Conservation (phyloP, 495 filamentous ascomycete species). For the Podospora australis region DNA sequence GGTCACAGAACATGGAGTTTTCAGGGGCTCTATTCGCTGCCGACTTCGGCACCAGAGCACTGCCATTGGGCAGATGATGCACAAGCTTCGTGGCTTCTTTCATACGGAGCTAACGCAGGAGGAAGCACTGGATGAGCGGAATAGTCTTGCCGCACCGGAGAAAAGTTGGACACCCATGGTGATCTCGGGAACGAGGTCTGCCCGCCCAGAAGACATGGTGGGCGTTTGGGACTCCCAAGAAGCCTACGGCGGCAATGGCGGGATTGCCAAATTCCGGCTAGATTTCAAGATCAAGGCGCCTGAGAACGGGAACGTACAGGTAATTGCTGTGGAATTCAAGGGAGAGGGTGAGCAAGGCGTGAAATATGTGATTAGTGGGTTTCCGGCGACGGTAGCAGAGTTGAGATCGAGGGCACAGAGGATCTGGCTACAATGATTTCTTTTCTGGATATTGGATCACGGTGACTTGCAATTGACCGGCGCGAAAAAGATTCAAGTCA, state of each 20-base stretch:
- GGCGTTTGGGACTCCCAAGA: neutral
- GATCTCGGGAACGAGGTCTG: neutral
- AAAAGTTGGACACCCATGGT: neutral
- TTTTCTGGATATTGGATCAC: too few relatives aligned
- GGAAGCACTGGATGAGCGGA: neutral
- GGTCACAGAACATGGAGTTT: neutral
- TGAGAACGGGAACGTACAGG: neutral
- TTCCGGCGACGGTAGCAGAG: constrained; percentile 5
- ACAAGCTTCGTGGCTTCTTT: neutral
- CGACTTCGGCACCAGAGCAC: neutral
- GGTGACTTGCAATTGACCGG: too few relatives aligned
- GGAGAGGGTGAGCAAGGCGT: neutral
- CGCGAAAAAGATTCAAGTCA: too few relatives aligned
- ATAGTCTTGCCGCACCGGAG: neutral
- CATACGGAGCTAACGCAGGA: neutral
- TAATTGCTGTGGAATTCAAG: neutral
- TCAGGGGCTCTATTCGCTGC: neutral
- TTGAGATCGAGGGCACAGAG: neutral
- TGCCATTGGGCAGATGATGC: neutral
- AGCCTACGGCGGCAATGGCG: neutral
- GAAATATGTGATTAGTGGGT: constrained; percentile 4
- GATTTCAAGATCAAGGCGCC: neutral
- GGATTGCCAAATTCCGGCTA: neutral
- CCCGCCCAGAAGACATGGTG: neutral
- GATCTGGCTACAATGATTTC: neutral